Percentiles rank a stretch among this genome's conserved stretches.
Conservation (phyloP, 306 rosid genomes). For the Chamaecrista fasciculata region DNA sequence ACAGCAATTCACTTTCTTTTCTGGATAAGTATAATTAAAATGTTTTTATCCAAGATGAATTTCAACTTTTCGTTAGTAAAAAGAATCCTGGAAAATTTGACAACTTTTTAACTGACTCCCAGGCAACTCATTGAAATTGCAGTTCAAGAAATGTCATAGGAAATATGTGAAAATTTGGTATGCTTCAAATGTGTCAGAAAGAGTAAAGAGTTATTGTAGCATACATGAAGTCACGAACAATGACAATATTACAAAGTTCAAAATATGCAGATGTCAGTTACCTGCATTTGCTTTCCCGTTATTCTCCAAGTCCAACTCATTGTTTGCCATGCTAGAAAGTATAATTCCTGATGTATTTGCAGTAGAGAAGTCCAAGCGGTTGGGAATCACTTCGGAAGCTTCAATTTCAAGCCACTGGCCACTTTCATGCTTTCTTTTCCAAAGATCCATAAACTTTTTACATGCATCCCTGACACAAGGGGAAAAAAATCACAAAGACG, state of each 20-base stretch:
- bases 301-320: conserved; percentile 50
- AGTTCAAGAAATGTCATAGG: not conserved
- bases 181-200: conserved; percentile 10
- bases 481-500: conserved; percentile 23
- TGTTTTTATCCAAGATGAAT: not conserved
- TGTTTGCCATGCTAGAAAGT: conserved; percentile 55
- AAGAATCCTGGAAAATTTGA: not conserved
- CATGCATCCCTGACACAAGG: conserved; percentile 73
- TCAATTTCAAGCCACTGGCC: conserved; percentile 99
- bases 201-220: not conserved
- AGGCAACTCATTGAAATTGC: conserved; percentile 11
- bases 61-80: conserved; percentile 2
- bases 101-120: not conserved
- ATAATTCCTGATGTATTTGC: conserved; percentile 63
- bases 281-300: conserved; percentile 66
- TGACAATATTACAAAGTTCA: conserved; percentile 16
- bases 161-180: not conserved
- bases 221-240: not conserved
- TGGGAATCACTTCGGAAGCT: conserved; percentile 72
- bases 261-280: conserved; percentile 27
- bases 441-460: conserved; percentile 68
- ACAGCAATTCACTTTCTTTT: not conserved
- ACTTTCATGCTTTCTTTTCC: conserved; percentile 95
- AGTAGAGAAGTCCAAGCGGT: conserved; percentile 58
- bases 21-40: not conserved